These are phyloP conservation scores for Acacia confusa DNA, from an alignment of 306 rosid genomes.

Conservation along the genomic window DNA sequence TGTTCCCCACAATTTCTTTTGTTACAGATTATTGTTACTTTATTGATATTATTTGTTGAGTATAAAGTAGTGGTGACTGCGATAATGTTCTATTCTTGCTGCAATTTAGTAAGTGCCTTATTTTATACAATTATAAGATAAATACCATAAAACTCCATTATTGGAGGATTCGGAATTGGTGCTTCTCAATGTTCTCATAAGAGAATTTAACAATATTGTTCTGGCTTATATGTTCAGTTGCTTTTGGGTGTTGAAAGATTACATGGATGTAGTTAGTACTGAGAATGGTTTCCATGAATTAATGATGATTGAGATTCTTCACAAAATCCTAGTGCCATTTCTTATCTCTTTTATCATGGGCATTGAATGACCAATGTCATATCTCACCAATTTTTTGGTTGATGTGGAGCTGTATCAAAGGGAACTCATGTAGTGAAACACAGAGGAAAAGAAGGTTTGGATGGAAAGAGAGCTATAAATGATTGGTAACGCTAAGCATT, in stretches of 20 bases:
- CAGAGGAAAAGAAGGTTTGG: background rate
- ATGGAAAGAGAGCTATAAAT: background rate
- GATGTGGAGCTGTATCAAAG: background rate
- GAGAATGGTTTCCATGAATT: background rate
- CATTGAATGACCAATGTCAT: background rate
- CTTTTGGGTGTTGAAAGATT: background rate
- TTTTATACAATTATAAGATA: background rate
- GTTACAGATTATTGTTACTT: background rate
- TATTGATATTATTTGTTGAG: background rate
- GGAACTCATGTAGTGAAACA: background rate
- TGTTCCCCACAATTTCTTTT: background rate
- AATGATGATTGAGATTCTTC: background rate
- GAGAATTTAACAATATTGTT: background rate
- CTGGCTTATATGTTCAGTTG: background rate
- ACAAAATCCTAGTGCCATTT: background rate
- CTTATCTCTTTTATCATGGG: background rate
- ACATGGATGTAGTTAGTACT: background rate
- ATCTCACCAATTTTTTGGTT: background rate
- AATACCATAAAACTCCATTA: background rate
- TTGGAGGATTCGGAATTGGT: background rate
- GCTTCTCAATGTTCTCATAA: background rate
- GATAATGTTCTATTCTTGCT: background rate
- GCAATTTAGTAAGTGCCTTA: background rate
- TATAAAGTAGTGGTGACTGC: background rate
- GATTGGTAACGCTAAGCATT: background rate